These are phyloP conservation scores for Meira nashicola DNA, from an alignment of 1,284 basidiomycete genomes.

Conservation along the genomic window DNA sequence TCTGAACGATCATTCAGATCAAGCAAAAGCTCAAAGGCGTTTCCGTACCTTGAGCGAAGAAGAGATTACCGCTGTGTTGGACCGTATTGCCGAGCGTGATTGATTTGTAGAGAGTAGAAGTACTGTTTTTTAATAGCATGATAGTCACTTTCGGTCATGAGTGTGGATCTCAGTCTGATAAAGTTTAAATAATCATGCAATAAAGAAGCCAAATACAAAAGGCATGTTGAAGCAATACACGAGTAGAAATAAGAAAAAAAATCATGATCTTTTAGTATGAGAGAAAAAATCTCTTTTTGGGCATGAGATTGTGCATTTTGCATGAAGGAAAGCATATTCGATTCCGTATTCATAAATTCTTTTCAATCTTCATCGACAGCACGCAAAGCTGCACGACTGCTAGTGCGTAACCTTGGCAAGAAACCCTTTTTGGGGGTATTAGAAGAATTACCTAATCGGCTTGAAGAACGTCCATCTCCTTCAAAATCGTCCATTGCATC, in stretches of 20 bases:
- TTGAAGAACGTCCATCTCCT: background rate
- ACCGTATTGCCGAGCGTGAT: slow-evolving; percentile 48
- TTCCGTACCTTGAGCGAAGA: slow-evolving; percentile 44
- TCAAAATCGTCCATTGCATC: too few species aligned
- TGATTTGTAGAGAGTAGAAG: slow-evolving; percentile 12
- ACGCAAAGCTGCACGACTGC: slow-evolving; percentile 1
- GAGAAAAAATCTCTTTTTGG: too few species aligned
- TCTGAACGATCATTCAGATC: slow-evolving; percentile 11
- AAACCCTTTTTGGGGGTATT: background rate
- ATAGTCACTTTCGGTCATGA: too few species aligned
- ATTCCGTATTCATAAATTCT: background rate
- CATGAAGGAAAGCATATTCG: too few species aligned
- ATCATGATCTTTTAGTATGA: too few species aligned
- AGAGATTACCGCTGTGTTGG: slow-evolving; percentile 42
- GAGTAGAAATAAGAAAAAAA: too few species aligned
- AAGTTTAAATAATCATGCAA: too few species aligned
- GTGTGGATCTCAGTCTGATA: too few species aligned
- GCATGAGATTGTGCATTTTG: background rate
- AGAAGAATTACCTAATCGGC: background rate
- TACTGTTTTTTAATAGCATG: background rate
- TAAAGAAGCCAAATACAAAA: too few species aligned
- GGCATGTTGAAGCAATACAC: too few species aligned
- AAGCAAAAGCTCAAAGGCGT: slow-evolving; percentile 31
- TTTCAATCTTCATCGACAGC: slow-evolving; percentile 4
- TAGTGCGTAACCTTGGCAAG: slow-evolving; percentile 1